Evolutionary conservation across 2,329 filamentous ascomycete species (phyloP).

Genomic region (Cordyceps tenuipes): DNA sequence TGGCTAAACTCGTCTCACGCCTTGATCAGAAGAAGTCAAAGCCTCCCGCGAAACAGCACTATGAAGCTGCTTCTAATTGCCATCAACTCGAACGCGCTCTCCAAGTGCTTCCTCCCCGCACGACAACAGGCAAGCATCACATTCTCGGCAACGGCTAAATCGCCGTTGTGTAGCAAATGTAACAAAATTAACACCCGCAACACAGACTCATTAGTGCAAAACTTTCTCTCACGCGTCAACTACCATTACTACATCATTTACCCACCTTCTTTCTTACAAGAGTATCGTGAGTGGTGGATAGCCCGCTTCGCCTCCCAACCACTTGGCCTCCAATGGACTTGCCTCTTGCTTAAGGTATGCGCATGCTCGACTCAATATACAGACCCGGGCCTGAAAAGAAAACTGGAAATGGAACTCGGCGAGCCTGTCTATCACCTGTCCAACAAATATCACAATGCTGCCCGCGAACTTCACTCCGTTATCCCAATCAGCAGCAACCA

Average conservation of each 20-base stretch:
- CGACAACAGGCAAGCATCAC: conserved; percentile 25
- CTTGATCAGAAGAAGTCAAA: conserved; percentile 16
- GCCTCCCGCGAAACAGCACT: conserved; percentile 15
- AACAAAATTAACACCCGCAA: background rate
- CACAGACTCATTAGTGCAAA: conserved; percentile 29
- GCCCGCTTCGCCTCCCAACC: conserved; percentile 21
- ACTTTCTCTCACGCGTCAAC: conserved; percentile 30
- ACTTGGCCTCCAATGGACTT: conserved; percentile 30
- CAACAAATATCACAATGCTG: conserved; percentile 26
- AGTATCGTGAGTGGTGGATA: conserved; percentile 30
- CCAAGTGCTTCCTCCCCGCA: conserved; percentile 24
- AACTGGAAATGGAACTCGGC: conserved; percentile 24
- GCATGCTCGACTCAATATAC: conserved; percentile 29
- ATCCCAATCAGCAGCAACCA: conserved; percentile 27
- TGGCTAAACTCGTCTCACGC: background rate
- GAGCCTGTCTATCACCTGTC: conserved; percentile 21
- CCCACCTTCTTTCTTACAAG: conserved; percentile 26
- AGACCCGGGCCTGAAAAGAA: conserved; percentile 22
- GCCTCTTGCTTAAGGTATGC: conserved; percentile 29
- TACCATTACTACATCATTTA: conserved; percentile 33
- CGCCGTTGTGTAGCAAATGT: background rate
- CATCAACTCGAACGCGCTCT: conserved; percentile 25
- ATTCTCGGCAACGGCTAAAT: background rate
- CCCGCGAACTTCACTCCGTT: conserved; percentile 24
- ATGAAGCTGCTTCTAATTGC: conserved; percentile 16